Evolutionary conservation across 805 yeast genomes (phyloP).

Genomic region (Candida jianshihensis): DNA sequence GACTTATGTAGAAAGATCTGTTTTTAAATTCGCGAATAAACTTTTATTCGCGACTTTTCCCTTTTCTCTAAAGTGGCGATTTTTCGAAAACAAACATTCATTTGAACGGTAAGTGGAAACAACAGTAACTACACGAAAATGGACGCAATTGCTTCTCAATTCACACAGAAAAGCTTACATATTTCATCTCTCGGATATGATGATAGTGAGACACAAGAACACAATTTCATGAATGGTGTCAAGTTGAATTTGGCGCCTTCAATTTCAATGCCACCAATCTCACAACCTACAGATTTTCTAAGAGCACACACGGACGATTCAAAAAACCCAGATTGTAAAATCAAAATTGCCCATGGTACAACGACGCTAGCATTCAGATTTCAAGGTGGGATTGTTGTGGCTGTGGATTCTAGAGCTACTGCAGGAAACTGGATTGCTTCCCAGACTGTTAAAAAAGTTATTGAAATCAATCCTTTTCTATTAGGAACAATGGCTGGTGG

Average conservation of each 20-base stretch:
- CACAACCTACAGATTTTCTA: constrained; percentile 84
- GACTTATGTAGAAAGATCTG: too few species aligned
- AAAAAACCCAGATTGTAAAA: constrained; percentile 84
- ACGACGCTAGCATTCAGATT: constrained; percentile 95
- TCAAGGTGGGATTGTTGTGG: constrained; percentile 91
- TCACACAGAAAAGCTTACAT: constrained; percentile 11
- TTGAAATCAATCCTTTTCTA: constrained; percentile 90
- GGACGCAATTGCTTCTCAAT: constrained; percentile 20
- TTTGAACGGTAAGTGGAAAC: background rate
- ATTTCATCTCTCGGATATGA: constrained; percentile 18
- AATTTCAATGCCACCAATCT: constrained; percentile 71
- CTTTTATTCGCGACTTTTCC: too few species aligned
- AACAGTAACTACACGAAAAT: constrained; percentile 3
- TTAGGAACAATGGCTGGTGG: constrained; percentile 99
- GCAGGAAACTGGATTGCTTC: constrained; percentile 98
- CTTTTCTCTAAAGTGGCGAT: background rate
- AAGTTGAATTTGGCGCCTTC: constrained; percentile 43
- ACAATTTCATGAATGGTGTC: constrained; percentile 29
- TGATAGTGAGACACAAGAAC: constrained; percentile 24
- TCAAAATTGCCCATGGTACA: constrained; percentile 98
- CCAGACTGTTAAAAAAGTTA: constrained; percentile 95
- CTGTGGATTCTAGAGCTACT: constrained; percentile 97
- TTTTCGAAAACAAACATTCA: background rate
- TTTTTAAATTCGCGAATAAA: background rate
- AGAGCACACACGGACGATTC: constrained; percentile 98